Percentiles rank a stretch among this genome's conserved stretches.
phyloP scores from a whole-genome alignment of 2,329 filamentous ascomycete species.

The Orbilia javanica region DNA sequence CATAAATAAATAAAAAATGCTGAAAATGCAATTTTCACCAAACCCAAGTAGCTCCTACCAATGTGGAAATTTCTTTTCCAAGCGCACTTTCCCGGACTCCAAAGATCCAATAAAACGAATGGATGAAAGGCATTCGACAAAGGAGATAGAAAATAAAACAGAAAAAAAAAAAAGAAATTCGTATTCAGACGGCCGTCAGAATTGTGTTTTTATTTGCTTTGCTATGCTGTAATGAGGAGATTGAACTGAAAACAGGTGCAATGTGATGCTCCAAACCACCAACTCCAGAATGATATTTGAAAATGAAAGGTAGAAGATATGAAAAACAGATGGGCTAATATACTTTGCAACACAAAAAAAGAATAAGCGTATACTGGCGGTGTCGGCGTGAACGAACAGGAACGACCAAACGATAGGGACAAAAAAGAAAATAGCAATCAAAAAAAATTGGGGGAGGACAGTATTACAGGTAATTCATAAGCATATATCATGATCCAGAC shows the following conservation, averaged over 20 bases:
- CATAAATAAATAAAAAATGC: background rate
- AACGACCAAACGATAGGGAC: background rate
- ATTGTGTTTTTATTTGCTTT: conserved; percentile 46
- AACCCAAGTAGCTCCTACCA: conserved; percentile 13
- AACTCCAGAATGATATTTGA: conserved; percentile 48
- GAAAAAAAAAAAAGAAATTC: conserved; percentile 27
- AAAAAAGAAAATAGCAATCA: background rate
- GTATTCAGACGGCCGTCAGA: conserved; percentile 36
- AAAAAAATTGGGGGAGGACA: too few relatives aligned
- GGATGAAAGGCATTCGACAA: conserved; percentile 5
- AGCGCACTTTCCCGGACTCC: conserved; percentile 8
- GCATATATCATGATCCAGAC: conserved; percentile 24
- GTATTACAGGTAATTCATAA: conserved; percentile 14
- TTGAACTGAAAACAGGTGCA: background rate
- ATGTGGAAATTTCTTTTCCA: conserved; percentile 20
- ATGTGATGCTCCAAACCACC: conserved; percentile 56
- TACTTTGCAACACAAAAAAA: conserved; percentile 19
- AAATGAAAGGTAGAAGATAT: conserved; percentile 26
- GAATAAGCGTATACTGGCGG: background rate
- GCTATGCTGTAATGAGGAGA: conserved; percentile 18
- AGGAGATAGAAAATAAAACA: conserved; percentile 8
- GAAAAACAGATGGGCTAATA: conserved; percentile 18
- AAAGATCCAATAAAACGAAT: conserved; percentile 21
- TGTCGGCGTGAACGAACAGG: conserved; percentile 12
- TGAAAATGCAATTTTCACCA: conserved; percentile 10